Conservation (phyloP, 2,329 filamentous ascomycete species). For the Metarhizium brunneum region DNA sequence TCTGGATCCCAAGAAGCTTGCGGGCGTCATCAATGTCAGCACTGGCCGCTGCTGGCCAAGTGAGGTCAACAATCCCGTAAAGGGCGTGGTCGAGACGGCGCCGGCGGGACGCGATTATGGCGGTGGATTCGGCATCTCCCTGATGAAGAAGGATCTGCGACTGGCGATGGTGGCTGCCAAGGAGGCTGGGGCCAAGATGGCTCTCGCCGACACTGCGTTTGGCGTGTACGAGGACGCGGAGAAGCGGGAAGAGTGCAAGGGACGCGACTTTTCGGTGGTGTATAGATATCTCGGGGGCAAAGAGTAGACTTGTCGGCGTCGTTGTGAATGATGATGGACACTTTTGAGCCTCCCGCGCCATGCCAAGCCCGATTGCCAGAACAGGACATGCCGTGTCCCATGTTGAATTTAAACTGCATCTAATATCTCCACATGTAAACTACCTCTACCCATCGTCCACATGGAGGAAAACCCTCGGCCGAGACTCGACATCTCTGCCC, state of each 20-base stretch:
- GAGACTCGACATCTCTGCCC: too few species aligned
- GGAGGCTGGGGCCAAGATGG: conserved; percentile 57
- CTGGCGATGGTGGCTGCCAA: conserved; percentile 64
- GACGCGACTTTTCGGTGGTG: conserved; percentile 73
- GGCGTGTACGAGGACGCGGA: conserved; percentile 61
- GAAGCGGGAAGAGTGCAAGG: conserved; percentile 49
- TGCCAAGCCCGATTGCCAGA: too few species aligned
- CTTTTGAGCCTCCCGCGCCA: too few species aligned
- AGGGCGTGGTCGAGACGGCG: conserved; percentile 67
- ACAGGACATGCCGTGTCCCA: too few species aligned
- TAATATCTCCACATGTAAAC: too few species aligned
- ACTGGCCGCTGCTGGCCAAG: conserved; percentile 96
- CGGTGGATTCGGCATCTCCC: conserved; percentile 65
- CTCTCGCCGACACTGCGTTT: conserved; percentile 52
- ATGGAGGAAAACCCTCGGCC: too few species aligned
- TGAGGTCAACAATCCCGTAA: conserved; percentile 91
- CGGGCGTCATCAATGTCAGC: conserved; percentile 82
- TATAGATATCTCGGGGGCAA: conserved; percentile 60
- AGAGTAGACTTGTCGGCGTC: conserved; percentile 18
- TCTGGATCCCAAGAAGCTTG: conserved; percentile 55
- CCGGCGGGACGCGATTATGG: conserved; percentile 69
- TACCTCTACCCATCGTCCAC: too few species aligned
- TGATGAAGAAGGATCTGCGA: conserved; percentile 75
- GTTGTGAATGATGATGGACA: background rate
- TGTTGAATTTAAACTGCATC: too few species aligned